Percentiles rank a stretch among this genome's conserved stretches.
Conservation (phyloP, 805 yeast genomes). For the Kodamaea hsintzibuensis region DNA sequence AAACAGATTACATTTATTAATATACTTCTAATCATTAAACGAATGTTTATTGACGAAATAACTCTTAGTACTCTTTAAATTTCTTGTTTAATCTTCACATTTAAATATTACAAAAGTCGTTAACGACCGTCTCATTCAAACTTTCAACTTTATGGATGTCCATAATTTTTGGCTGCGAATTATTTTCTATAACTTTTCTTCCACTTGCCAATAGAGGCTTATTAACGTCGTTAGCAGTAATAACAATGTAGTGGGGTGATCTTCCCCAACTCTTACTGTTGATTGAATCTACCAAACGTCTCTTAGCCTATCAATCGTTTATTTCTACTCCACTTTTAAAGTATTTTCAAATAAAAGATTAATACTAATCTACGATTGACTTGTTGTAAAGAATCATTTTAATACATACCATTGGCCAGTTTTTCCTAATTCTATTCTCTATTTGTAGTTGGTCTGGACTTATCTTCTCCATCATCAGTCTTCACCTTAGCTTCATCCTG, state of each 20-base stretch:
- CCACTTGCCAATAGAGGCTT: background rate
- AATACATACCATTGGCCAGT: background rate
- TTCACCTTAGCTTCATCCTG: slow-evolving; percentile 28
- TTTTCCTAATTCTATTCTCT: background rate
- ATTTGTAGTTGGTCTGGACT: background rate
- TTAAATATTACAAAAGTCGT: too few species aligned
- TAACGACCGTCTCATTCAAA: too few species aligned
- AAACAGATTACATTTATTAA: background rate
- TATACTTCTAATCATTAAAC: too few species aligned
- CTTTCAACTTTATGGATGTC: too few species aligned
- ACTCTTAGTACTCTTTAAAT: too few species aligned
- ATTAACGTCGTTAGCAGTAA: background rate
- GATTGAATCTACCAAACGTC: background rate
- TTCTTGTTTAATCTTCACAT: too few species aligned
- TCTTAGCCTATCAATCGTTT: background rate
- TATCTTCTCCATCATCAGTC: background rate
- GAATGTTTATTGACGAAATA: too few species aligned
- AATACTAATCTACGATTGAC: background rate
- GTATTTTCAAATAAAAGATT: too few species aligned
- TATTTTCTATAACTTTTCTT: background rate
- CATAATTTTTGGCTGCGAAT: background rate
- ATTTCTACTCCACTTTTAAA: too few species aligned
- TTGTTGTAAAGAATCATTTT: too few species aligned
- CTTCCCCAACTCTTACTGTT: background rate
- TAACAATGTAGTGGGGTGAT: background rate